phyloP scores from a whole-genome alignment of 1,284 basidiomycete genomes.

The Irpex lacteus region DNA sequence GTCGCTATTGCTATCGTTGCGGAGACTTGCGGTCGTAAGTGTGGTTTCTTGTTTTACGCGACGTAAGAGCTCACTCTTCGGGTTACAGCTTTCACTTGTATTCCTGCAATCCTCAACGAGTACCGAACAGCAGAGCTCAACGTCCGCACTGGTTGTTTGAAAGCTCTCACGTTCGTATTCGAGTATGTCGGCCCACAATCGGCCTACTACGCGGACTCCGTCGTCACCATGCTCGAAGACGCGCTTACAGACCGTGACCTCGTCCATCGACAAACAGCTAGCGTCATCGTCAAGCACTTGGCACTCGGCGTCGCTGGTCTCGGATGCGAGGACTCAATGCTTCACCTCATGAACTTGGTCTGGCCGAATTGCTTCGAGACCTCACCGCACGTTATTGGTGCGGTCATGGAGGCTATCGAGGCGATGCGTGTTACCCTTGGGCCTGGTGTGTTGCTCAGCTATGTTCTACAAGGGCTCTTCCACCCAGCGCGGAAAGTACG shows the following conservation, averaged over 20 bases:
- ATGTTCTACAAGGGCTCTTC: conserved; percentile 90
- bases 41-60: conserved; percentile 4
- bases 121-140: conserved; percentile 98
- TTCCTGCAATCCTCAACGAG: conserved; percentile 98
- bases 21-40: conserved; percentile 93
- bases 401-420: conserved; percentile 95
- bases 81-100: conserved; percentile 88
- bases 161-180: conserved; percentile 97
- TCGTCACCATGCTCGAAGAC: conserved; percentile 97
- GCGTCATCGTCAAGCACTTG: conserved; percentile 98
- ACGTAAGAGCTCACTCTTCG: conserved; percentile 19
- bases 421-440: conserved; percentile 96
- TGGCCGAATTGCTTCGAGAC: conserved; percentile 99
- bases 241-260: conserved; percentile 97
- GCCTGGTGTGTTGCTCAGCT: conserved; percentile 88
- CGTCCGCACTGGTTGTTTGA: conserved; percentile 98
- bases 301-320: conserved; percentile 96
- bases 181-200: conserved; percentile 99
- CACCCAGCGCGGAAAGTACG: conserved; percentile 96
- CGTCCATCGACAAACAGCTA: conserved; percentile 97
- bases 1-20: conserved; percentile 98
- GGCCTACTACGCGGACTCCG: conserved; percentile 96
- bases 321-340: conserved; percentile 96
- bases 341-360: conserved; percentile 96
- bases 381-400: conserved; percentile 96